These are phyloP conservation scores for Bombardia bombarda DNA, from an alignment of 495 filamentous ascomycete genomes.

Conservation along the genomic window DNA sequence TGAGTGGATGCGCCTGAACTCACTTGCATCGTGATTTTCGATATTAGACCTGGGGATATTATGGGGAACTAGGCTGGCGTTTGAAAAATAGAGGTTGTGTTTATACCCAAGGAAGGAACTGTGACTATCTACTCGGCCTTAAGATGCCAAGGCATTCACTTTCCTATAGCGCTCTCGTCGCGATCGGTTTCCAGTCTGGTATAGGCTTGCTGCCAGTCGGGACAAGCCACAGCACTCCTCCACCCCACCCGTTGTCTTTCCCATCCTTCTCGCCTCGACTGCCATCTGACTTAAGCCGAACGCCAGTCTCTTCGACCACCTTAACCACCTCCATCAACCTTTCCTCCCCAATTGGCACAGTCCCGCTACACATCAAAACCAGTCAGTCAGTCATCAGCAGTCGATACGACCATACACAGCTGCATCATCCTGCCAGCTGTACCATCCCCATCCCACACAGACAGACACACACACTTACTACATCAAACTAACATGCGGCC, in stretches of 20 bases:
- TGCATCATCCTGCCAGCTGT: background rate
- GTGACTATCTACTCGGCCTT: no score
- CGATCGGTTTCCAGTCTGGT: slow-evolving; percentile 23
- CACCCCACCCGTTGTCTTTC: slow-evolving; percentile 16
- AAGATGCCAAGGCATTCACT: no score
- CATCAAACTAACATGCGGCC: slow-evolving; percentile 24
- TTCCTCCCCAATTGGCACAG: slow-evolving; percentile 12
- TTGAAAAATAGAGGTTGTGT: no score
- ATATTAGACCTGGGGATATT: no score
- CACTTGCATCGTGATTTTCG: background rate
- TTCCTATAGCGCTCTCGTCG: slow-evolving; percentile 13
- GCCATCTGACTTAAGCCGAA: slow-evolving; percentile 4
- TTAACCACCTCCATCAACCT: slow-evolving; percentile 9
- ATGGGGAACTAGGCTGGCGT: no score
- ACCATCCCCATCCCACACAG: background rate
- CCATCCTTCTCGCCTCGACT: background rate
- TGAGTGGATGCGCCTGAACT: slow-evolving; percentile 19
- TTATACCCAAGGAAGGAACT: no score
- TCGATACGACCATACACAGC: background rate
- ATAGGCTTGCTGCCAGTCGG: slow-evolving; percentile 17
- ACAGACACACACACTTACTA: slow-evolving; percentile 17
- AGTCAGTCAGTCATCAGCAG: no score
- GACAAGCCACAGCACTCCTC: slow-evolving; percentile 26
- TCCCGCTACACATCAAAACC: slow-evolving; percentile 14
- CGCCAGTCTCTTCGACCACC: slow-evolving; percentile 15